Evolutionary conservation across 1,284 basidiomycete genomes (phyloP), one percentile per base, ranked within the genome.

Genomic region (Rhodotorula sp.): DNA sequence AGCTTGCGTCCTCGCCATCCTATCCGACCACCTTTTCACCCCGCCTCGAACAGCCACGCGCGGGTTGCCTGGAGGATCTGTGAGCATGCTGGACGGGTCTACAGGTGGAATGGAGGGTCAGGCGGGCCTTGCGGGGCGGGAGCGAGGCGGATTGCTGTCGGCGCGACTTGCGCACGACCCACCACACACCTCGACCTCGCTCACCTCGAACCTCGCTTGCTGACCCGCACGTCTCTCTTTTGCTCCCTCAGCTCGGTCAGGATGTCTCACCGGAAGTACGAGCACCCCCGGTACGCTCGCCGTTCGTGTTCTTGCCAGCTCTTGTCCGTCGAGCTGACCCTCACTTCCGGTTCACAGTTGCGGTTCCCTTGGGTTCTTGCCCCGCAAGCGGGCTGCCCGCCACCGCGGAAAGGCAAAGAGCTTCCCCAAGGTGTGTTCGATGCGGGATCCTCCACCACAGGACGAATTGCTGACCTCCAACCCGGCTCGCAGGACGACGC

Each of bases 361-460:
- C 70, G 74, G 71, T 71, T 76, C 76, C 64, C 71, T 75, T 62
- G 75, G 74, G 62, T 76, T 77, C 75, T 76, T 96, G 76, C 94
- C 94, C 80, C 88, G 90, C 82, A 97, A 97, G 86, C 89, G 94
- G 81, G 87, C 94, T 74, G 92, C 94, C 77, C 89, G 93, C 81
- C 94, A 96, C 84, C 90, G 94, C 79, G 94, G 94, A 83, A 94
- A 94, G 86, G 92, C 95, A 83, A 97, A 97, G 88, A 88, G 93
- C 73, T 97, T 97, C 89, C 94, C 94, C 80, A 92, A 89, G 88
- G 91, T 91, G 71, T 73, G 80, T 76, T 61, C 44, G 62, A 51
- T n/a, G n/a, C 30, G 51, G 11, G 9, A 34, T 32, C 47, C 20
- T 51, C 48, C 5, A 19, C 17, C n/a, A 32, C 6, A 29, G 29